Conservation (phyloP, 2,329 filamentous ascomycete species). For the Curvularia sp. region DNA sequence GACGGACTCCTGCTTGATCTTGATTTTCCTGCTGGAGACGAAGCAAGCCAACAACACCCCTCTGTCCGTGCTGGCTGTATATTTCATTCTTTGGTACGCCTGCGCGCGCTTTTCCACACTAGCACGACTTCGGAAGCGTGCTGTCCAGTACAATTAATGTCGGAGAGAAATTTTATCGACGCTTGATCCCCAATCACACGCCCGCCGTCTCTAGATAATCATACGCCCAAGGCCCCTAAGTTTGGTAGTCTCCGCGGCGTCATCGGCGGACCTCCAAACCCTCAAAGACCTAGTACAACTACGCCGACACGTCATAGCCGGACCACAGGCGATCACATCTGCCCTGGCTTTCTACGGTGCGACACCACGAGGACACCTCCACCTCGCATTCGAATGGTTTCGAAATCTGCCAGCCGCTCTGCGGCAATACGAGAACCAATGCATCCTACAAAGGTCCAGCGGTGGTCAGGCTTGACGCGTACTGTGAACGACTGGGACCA, state of each 20-base stretch:
- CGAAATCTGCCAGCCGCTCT: slow-evolving; percentile 31
- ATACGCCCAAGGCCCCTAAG: slow-evolving; percentile 4
- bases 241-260: slow-evolving; percentile 9
- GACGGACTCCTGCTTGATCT: slow-evolving; percentile 15
- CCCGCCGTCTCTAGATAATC: slow-evolving; percentile 19
- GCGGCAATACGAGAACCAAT: slow-evolving; percentile 29
- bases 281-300: slow-evolving; percentile 8
- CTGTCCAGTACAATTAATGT: slow-evolving; percentile 22
- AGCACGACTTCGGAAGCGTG: slow-evolving; percentile 27
- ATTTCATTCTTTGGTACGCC: slow-evolving; percentile 25
- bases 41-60: slow-evolving; percentile 32
- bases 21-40: slow-evolving; percentile 23
- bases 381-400: slow-evolving; percentile 7
- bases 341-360: slow-evolving; percentile 5
- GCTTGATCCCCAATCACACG: slow-evolving; percentile 27
- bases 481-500: slow-evolving; percentile 53
- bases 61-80: slow-evolving; percentile 22
- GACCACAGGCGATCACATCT: slow-evolving; percentile 8
- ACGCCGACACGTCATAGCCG: slow-evolving; percentile 14
- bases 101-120: slow-evolving; percentile 28
- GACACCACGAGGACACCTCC: not conserved
- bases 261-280: slow-evolving; percentile 8
- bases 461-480: slow-evolving; percentile 46
- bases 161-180: slow-evolving; percentile 25
- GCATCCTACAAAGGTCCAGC: slow-evolving; percentile 37